Base-by-base conservation (phyloP, 768 basidiomycete genomes). In the Lactarius hengduanensis region DNA sequence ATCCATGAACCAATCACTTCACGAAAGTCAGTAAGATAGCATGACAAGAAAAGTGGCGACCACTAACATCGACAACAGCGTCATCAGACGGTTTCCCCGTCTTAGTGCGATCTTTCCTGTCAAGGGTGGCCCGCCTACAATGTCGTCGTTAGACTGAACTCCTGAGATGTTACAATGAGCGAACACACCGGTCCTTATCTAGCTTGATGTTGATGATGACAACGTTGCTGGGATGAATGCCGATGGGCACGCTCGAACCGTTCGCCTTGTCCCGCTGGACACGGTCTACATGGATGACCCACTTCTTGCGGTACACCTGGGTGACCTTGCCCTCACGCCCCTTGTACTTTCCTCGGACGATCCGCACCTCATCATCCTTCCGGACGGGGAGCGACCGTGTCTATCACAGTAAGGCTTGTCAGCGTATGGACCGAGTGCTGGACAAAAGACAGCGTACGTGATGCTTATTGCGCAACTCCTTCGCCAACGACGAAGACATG, bases 301-400 rank as follows among this genome's bases (percentile, higher is more conserved):
- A 98, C 80, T 96, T 96, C 89, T 96, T 96, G 78, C 96, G 91
- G 86, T 96, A 96, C 71, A 98, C 96, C 80, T 95, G 90, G 67
- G 92, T 93, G 69, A 99, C 88, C 82, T 98, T 98, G 75, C 96
- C 96, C 84, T 99, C 96, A 76, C 95, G 87, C 60, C 97, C 96
- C 85, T 97, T 97, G 87, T 97, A 95, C 79, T 96, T 96, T 64
- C 96, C 96, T 71, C 96, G 86, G 67, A 98, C 92, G 73, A 99
- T 94, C 76, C 90, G 83, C 71, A 98, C 96, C 81, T 98, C 96
- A 78, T 99, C 96, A 73, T 98, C 96, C 79, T 98, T 98, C 76
- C 97, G 91, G 74, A 98, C 87, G 63, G 97, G 94, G 67, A 98
- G 80, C 65, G 96, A 93, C 71, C 95, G 95, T 72, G 87, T 80